Evolutionary conservation across 768 basidiomycete genomes (phyloP), one percentile per base, ranked within the genome.

Genomic region (Collybia sordida): DNA sequence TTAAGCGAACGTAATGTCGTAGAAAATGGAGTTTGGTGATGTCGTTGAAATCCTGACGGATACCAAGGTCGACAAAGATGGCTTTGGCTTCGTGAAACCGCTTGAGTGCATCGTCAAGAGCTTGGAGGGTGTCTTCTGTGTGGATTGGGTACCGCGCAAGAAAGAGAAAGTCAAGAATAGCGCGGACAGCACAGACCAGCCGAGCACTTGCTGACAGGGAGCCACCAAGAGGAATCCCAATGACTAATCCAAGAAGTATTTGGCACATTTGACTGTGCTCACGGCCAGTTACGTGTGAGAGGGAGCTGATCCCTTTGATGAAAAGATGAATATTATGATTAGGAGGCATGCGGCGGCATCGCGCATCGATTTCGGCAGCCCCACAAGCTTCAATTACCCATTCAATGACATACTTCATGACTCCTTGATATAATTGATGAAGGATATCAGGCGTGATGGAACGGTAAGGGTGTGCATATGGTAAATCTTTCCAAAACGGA

Each of bases 241-340:
- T 50, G 8, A 72, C 41, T 15, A 64, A 28, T 3, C 60, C 57
- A 15, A 64, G 40, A 39, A 72, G 55, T n/a, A 65, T 46, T 72
- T n/a, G n/a, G n/a, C n/a, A n/a, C n/a, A n/a, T n/a, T n/a, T n/a
- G n/a, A n/a, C n/a, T n/a, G n/a, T n/a, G 68, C 55, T 78, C 70
- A 0, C 57, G 64, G 3, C 74, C 76, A 0, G 65, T 72, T 55
- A 72, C 67, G 39, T 67, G 68, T 3, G 67, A 65, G 1, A 78
- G 54, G 0, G 47, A 35, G 6, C 56, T 58, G 35, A 75, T 73
- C 1, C 75, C 74, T 22, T 71, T 68, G 4, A 49, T 42, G 51
- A 75, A 75, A 0, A 56, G 27, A 0, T 61, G 63, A 24, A 73
- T 52, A 22, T 68, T 56, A 47, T 72, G 67, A 47, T 69, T 71